These are phyloP conservation scores for Metschnikowia continentalis DNA, from an alignment of 805 yeast genomes.

Conservation along the genomic window DNA sequence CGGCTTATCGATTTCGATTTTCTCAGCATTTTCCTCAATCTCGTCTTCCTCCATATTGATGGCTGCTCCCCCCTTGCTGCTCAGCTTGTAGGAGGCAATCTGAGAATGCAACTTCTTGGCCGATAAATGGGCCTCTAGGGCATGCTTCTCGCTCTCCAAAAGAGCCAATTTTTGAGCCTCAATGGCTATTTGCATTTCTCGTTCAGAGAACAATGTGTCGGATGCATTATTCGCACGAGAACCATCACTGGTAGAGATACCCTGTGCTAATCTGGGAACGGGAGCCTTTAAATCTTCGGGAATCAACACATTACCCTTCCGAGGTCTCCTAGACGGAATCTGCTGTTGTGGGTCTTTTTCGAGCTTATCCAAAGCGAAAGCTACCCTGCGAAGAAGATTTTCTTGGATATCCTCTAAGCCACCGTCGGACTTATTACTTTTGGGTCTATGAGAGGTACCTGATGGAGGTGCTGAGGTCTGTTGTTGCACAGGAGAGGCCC, in stretches of 20 bases:
- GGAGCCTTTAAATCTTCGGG: conserved; percentile 66
- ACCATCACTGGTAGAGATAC: conserved; percentile 50
- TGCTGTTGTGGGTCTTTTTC: conserved; percentile 61
- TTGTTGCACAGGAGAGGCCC: neutral
- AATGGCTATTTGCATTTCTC: conserved; percentile 52
- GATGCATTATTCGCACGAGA: conserved; percentile 12
- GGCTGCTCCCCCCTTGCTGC: conserved; percentile 2
- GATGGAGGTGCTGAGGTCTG: neutral
- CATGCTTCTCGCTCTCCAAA: conserved; percentile 65
- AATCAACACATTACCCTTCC: conserved; percentile 46
- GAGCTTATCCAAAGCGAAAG: conserved; percentile 72
- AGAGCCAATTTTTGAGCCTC: conserved; percentile 53
- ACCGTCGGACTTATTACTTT: conserved; percentile 35
- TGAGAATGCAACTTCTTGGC: conserved; percentile 70
- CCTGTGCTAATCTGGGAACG: conserved; percentile 61
- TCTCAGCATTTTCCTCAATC: conserved; percentile 15
- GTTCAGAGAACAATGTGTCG: conserved; percentile 34
- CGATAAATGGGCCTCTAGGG: conserved; percentile 68
- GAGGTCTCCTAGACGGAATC: conserved; percentile 54
- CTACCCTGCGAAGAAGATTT: conserved; percentile 55
- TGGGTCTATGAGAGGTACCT: conserved; percentile 35
- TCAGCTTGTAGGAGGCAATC: conserved; percentile 44
- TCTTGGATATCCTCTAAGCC: conserved; percentile 32
- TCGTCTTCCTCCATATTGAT: conserved; percentile 19
- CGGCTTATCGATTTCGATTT: conserved; percentile 65